Conservation (phyloP, 78 protist genomes). For the Dictyostelium intermedium region DNA sequence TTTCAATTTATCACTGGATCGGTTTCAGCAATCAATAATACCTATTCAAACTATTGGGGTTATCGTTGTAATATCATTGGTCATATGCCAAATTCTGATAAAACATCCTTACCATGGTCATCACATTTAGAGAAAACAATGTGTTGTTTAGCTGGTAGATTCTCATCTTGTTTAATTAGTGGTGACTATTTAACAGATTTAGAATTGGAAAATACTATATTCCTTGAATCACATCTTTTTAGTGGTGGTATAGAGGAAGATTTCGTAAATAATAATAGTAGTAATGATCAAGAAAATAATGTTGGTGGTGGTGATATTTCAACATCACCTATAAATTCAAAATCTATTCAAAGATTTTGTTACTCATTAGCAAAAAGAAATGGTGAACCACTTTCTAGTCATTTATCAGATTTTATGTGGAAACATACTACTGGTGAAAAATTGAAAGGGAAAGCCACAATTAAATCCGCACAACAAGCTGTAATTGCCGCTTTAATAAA, state of each 20-base stretch:
- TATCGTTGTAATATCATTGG: conserved; percentile 75
- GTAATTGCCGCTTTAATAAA: conserved; percentile 40
- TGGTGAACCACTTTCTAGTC: conserved; percentile 9
- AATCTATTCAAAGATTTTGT: conserved; percentile 47
- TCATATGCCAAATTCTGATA: conserved; percentile 80
- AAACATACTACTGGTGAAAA: conserved; percentile 55
- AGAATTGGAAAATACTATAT: conserved; percentile 19
- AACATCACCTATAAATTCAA: not conserved
- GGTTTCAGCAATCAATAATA: not conserved
- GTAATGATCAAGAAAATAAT: not conserved
- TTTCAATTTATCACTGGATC: conserved; percentile 58
- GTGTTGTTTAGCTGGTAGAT: conserved; percentile 78
- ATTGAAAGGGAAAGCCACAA: not conserved
- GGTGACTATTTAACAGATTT: conserved; percentile 47
- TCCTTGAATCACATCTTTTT: conserved; percentile 46
- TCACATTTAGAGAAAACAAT: conserved; percentile 80
- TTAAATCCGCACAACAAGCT: conserved; percentile 68
- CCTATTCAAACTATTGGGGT: conserved; percentile 71
- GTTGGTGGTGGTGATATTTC: not conserved
- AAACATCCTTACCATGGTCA: conserved; percentile 76
- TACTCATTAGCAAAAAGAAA: conserved; percentile 29
- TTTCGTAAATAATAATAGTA: not conserved
- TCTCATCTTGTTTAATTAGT: conserved; percentile 45
- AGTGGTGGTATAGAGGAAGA: conserved; percentile 77
- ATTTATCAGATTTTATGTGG: conserved; percentile 74